Evolutionary conservation across 163 green algal species (phyloP).

Genomic region (Chlamydomonas reinhardtii): DNA sequence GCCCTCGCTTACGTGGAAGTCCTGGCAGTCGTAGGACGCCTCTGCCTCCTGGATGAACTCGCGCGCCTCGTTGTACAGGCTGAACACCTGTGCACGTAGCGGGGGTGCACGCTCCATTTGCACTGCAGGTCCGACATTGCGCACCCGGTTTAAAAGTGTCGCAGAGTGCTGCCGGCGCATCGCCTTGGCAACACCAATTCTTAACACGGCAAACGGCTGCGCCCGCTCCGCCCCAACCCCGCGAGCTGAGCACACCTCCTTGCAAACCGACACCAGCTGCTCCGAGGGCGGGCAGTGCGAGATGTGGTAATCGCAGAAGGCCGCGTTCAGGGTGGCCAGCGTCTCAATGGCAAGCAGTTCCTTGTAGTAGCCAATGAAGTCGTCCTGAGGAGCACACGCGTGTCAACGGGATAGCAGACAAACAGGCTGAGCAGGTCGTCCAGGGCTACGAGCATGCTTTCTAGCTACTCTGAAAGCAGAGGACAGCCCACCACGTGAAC

Average conservation of each 20-base stretch:
- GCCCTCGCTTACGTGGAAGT: slow-evolving; percentile 57
- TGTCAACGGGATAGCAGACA: too few species aligned
- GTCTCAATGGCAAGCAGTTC: slow-evolving; percentile 82
- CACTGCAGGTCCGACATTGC: too few species aligned
- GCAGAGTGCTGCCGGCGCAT: too few species aligned
- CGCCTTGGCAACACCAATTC: too few species aligned
- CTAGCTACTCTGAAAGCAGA: too few species aligned
- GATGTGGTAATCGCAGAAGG: slow-evolving; percentile 80
- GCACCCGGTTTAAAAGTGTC: too few species aligned
- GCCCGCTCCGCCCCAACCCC: slow-evolving; percentile 7
- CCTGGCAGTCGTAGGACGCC: slow-evolving; percentile 42
- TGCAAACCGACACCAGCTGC: slow-evolving; percentile 64
- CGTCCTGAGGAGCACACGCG: neutral
- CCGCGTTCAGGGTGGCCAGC: slow-evolving; percentile 78
- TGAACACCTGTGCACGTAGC: slow-evolving; percentile 27
- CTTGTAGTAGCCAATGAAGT: slow-evolving; percentile 59
- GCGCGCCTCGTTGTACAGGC: slow-evolving; percentile 48
- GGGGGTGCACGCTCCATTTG: too few species aligned
- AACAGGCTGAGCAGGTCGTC: too few species aligned
- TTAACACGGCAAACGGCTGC: neutral
- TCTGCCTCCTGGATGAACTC: slow-evolving; percentile 47
- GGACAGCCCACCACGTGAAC: too few species aligned
- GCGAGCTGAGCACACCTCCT: slow-evolving; percentile 11
- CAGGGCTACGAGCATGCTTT: too few species aligned
- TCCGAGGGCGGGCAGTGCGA: slow-evolving; percentile 66